Percentiles rank a stretch among this genome's conserved stretches.
These are phyloP conservation scores for Dicorynia guianensis DNA, from an alignment of 306 rosid species.

Conservation along the genomic window DNA sequence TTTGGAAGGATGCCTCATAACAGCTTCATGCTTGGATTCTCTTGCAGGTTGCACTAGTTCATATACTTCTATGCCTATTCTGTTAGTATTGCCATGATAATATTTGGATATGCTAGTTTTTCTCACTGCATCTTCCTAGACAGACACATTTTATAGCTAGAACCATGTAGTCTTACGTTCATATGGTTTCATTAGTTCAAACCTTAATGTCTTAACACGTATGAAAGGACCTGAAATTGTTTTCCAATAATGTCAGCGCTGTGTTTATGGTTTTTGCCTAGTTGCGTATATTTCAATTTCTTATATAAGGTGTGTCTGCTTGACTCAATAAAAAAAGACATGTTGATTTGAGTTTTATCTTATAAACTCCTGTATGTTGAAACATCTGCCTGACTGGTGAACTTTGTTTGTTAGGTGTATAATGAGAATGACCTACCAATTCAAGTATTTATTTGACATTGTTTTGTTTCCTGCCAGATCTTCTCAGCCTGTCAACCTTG, in stretches of 20 bases:
- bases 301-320: background rate
- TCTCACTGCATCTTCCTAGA: no score
- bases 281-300: conserved; percentile 14
- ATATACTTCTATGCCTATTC: conserved; percentile 20
- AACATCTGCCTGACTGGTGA: conserved; percentile 15
- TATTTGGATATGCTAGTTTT: background rate
- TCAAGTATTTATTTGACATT: conserved; percentile 41
- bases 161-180: background rate
- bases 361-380: conserved; percentile 10
- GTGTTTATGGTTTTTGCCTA: background rate
- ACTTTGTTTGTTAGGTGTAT: conserved; percentile 7
- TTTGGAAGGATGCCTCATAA: conserved; percentile 92
- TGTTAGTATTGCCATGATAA: conserved; percentile 17
- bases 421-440: conserved; percentile 22
- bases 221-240: conserved; percentile 13
- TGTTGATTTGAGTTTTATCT: conserved; percentile 5
- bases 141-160: background rate
- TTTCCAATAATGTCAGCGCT: background rate
- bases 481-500: conserved; percentile 68
- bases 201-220: background rate
- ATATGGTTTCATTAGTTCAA: background rate
- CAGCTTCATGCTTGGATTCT: conserved; percentile 81
- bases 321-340: conserved; percentile 10
- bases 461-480: conserved; percentile 62
- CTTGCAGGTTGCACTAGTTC: conserved; percentile 76